Base-by-base conservation (phyloP, 768 basidiomycete genomes). In the Pluteus cervinus region DNA sequence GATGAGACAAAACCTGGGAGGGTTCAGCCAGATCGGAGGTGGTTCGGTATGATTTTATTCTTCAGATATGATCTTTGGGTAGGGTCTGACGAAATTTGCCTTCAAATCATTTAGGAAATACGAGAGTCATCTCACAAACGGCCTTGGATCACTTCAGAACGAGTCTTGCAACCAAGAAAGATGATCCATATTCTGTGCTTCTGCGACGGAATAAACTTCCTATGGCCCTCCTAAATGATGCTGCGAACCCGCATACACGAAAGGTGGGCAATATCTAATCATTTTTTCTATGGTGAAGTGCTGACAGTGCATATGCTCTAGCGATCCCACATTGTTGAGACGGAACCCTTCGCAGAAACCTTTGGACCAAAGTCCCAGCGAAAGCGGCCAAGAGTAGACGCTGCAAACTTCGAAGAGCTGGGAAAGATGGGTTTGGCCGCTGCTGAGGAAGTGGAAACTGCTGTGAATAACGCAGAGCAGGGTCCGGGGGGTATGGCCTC, bases 301-400 rank as follows among this genome's bases (percentile, higher is more conserved):
- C 26, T 40, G 33, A 47, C 33, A 37, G 21, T 36, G 31, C 36
- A 17, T 36, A 41, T 8, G 42, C 40, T 15, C 48, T n/a, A 93
- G 87, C 81, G 86, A 24, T 69, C 91, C 4, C 91, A 97, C 50
- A 92, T 99, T 20, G 88, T 96, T 7, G 92, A 96, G 56, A 93
- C 90, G 0, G 96, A 99, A 56, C 87, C 93, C 0, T 99, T 96
- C 57, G 54, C 71, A 4, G 90, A 96, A 34, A 98, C 94, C 0
- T 99, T 98, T 58, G 94, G 94, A 3, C 86, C 89, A 2, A 97
- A 94, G 52, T 86, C 93, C 6, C 94, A 94, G 55, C 79, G 94
- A 31, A 99, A 98, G 61, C 74, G 75, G 47, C 87, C 93, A 1
- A 77, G 76, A 45, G 65, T 99, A 25, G 85, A 92, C 18, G 85